Percentiles rank a stretch among this genome's conserved stretches.
Conservation (phyloP, 192 early-diverging fungal species). For the Dissophora ornata region DNA sequence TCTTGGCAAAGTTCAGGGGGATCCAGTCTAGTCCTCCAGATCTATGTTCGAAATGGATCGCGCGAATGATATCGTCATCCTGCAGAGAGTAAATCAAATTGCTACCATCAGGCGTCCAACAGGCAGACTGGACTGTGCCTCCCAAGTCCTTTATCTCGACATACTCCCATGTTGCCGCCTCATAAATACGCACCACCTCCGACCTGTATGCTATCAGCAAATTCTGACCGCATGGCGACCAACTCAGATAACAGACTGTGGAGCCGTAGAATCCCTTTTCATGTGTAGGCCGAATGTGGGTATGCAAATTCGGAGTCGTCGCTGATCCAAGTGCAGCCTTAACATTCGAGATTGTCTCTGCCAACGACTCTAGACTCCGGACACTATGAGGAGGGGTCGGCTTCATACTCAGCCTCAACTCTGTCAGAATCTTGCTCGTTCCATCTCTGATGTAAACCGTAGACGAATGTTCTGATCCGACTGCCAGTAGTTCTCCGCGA, state of each 20-base stretch:
- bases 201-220: constrained; percentile 31
- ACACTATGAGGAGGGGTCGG: constrained; percentile 13
- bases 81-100: constrained; percentile 66
- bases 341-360: constrained; percentile 29
- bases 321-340: constrained; percentile 7
- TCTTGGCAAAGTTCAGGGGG: constrained; percentile 20
- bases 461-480: constrained; percentile 34
- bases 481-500: constrained; percentile 39
- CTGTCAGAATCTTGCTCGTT: constrained; percentile 16
- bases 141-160: constrained; percentile 36
- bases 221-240: constrained; percentile 42
- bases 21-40: constrained; percentile 34
- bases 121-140: constrained; percentile 57
- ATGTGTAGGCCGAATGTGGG: constrained; percentile 1
- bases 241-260: constrained; percentile 16
- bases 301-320: background rate
- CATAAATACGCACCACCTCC: constrained; percentile 24
- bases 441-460: constrained; percentile 35
- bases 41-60: constrained; percentile 51
- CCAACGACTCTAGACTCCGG: constrained; percentile 7
- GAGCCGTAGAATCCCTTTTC: constrained; percentile 19
- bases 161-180: constrained; percentile 31
- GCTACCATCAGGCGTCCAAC: constrained; percentile 71
- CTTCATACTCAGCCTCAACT: constrained; percentile 16
- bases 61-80: constrained; percentile 53